Evolutionary conservation across 306 rosid genomes (phyloP), one percentile per base, ranked within the genome.

Genomic region (Urtica urens): DNA sequence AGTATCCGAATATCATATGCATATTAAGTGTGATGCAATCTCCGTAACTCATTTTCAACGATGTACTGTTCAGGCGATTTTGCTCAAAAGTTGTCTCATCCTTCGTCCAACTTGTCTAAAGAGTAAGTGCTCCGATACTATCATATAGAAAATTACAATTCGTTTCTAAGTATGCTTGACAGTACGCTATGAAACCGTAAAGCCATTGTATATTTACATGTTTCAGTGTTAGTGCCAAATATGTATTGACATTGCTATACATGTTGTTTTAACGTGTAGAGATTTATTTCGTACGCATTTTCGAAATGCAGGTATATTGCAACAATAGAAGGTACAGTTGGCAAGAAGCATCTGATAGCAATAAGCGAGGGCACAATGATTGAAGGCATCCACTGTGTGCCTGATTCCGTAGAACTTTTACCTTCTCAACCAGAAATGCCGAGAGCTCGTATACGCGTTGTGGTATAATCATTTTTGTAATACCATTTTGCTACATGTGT

Each of bases 341-440:
- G 75, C 72, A 84, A 79, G 82, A 74, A 66, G 69, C 88, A 77
- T 70, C 69, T 90, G 64, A 51, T 67, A 21, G 48, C 84, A 53
- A 74, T 88, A 51, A 77, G 93, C 33, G 87, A 74, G 57, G 97
- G 95, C 57, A 70, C 95, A 44, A 54, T 66, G 45, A 55, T 88
- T 46, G 97, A 81, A 12, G 95, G 95, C 0, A 57, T 77, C 63
- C 95, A 42, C 66, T 84, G 97, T 69, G 42, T 58, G 31, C 97
- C 97, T 43, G 95, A 88, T 66, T 57, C 49, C 10, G 93, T 88
- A 39, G 95, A 84, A 74, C 65, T 88, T 46, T 74, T 88, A 44
- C 93, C 93, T 10, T 72, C 52, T 16, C 74, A 72, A 63, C 80
- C 90, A 57, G 87, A 84, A 66, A 44, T 58, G 53, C 60, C 79